Base-by-base conservation (phyloP, 306 rosid species). In the Datisca glomerata region DNA sequence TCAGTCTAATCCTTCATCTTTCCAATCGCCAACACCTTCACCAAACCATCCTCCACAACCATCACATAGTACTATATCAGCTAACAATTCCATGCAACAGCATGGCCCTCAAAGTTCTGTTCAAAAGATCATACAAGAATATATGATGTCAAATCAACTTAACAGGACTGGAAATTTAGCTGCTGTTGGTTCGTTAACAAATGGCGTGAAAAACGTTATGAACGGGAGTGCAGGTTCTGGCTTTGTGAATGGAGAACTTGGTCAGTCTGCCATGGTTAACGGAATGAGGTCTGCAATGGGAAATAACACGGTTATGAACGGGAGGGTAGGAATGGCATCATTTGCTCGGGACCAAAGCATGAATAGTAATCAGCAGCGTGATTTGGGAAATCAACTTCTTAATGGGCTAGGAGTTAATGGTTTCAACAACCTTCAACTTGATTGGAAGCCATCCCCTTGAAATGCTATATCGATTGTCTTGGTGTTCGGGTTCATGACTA, bases 71-170 rank as follows among this genome's bases (percentile, higher is more conserved):
- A 63, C 68, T 64, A 53, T 84, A 56, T 29, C 78, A 4, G 59
- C 79, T 80, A 8, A 12, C 36, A 31, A 31, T 54, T 56, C 95
- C 49, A 8, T 84, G 81, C 94, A 79, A 67, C 96, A 81, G 49
- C 63, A 87, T 2, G 96, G 80, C 64, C 51, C 85, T 20, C 98
- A 80, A 61, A 78, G 84, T 67, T 80, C 96, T 6, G 96, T 91
- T 35, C 85, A 91, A 43, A 91, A 91, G 60, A 60, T 91, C 54
- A 33, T 91, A 49, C 93, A 81, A 0, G 86, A 78, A 19, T 75
- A 80, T 78, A 68, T 86, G 84, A 64, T 82, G 69, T 65, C 89
- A 21, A 73, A 53, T 52, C 93, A 78, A 53, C 74, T 70, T 29
- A 73, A 57, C 28, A 81, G 83, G 55, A 3, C 79, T 2, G 85